These are phyloP conservation scores for Blumeria hordei DNA, from an alignment of 2,329 filamentous ascomycete genomes.

Conservation along the genomic window DNA sequence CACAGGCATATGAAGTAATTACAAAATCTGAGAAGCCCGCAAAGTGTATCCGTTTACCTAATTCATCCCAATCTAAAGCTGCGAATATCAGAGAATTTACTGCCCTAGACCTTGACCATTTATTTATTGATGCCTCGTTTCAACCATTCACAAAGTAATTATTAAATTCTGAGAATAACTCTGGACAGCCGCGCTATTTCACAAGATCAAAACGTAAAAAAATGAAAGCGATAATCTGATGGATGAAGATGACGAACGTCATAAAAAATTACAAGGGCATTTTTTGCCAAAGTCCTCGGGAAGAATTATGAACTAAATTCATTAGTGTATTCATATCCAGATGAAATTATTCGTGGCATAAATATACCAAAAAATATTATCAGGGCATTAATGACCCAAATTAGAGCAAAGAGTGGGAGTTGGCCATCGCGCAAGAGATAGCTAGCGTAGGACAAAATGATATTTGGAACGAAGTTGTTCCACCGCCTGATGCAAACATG, in stretches of 20 bases:
- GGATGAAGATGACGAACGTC: too few species aligned
- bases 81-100: too few species aligned
- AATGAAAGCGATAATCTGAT: too few species aligned
- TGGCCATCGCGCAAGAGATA: too few species aligned
- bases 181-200: too few species aligned
- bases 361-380: background rate
- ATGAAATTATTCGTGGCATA: background rate
- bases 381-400: background rate
- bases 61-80: too few species aligned
- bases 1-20: background rate
- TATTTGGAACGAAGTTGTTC: background rate
- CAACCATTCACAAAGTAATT: too few species aligned
- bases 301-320: background rate
- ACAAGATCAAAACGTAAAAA: too few species aligned
- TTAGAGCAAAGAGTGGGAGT: background rate
- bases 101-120: too few species aligned
- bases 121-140: too few species aligned
- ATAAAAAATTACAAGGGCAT: background rate
- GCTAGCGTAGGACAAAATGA: background rate
- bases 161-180: too few species aligned
- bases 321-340: background rate
- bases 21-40: background rate
- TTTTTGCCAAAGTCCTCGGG: background rate
- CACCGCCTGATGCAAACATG: background rate
- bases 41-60: too few species aligned